Evolutionary conservation across 2,329 filamentous ascomycete genomes (phyloP).

Genomic region (Didymosphaeria variabile): DNA sequence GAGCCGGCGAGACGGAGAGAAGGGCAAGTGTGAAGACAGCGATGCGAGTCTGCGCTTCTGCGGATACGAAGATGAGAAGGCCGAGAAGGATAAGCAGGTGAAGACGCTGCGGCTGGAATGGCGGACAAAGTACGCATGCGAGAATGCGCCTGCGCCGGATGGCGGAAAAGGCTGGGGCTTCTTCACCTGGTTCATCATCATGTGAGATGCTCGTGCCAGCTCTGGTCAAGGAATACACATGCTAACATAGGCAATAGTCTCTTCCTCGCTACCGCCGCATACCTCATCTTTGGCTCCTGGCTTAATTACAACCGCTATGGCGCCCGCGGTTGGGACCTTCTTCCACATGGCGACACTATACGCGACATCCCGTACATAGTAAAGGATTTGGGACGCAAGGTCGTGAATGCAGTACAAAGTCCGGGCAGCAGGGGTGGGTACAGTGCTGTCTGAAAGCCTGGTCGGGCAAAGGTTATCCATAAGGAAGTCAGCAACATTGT

Average conservation of each 20-base stretch:
- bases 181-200: conserved; percentile 95
- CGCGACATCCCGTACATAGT: conserved; percentile 91
- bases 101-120: conserved; percentile 80
- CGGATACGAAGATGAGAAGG: conserved; percentile 68
- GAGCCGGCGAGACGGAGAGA: conserved; percentile 38
- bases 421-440: conserved; percentile 88
- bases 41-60: conserved; percentile 75
- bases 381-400: conserved; percentile 83
- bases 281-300: conserved; percentile 98
- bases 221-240: not conserved
- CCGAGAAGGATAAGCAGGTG: conserved; percentile 60
- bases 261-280: conserved; percentile 85
- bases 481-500: not conserved
- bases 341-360: conserved; percentile 91
- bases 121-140: conserved; percentile 87
- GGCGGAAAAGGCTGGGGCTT: conserved; percentile 81
- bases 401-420: conserved; percentile 85
- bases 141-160: conserved; percentile 51
- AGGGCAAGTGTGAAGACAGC: conserved; percentile 43
- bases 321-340: conserved; percentile 90
- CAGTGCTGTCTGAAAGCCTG: conserved; percentile 76
- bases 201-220: conserved; percentile 66
- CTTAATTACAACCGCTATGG: conserved; percentile 98
- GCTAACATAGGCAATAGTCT: conserved; percentile 61
- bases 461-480: not conserved